Percentiles rank a stretch among this genome's conserved stretches.
Conservation (phyloP, 2,329 filamentous ascomycete species). For the Aspergillus flavus region DNA sequence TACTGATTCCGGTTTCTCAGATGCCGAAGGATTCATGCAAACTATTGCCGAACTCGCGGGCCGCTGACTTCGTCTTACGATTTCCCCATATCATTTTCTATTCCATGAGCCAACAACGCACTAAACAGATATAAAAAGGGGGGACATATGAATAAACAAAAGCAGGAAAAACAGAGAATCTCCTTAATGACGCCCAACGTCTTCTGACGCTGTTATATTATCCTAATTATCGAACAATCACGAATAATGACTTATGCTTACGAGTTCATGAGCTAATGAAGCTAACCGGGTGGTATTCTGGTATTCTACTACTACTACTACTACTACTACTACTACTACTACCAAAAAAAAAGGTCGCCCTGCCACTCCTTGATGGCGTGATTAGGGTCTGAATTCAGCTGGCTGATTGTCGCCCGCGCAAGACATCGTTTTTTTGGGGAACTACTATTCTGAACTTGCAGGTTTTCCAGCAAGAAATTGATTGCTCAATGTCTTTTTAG, state of each 20-base stretch:
- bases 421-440: not conserved
- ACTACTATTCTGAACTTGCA: not conserved
- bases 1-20: constrained; percentile 23
- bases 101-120: constrained; percentile 10
- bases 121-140: constrained; percentile 3
- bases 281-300: not conserved
- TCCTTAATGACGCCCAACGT: not conserved
- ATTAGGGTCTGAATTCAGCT: not conserved
- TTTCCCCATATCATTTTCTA: constrained; percentile 16
- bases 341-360: not conserved
- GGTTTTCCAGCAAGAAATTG: not conserved
- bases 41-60: constrained; percentile 34
- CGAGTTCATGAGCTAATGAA: constrained; percentile 8
- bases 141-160: not conserved
- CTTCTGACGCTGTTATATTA: not conserved
- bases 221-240: constrained; percentile 3
- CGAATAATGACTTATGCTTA: constrained; percentile 11
- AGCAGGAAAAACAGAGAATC: constrained; percentile 1
- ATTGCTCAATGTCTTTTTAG: not conserved
- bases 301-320: not conserved
- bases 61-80: not conserved
- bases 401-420: not conserved
- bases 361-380: not conserved
- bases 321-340: too few relatives aligned
- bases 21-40: constrained; percentile 42